Conservation (phyloP, 257 asterid genomes). For the Solanum stenotomum region DNA sequence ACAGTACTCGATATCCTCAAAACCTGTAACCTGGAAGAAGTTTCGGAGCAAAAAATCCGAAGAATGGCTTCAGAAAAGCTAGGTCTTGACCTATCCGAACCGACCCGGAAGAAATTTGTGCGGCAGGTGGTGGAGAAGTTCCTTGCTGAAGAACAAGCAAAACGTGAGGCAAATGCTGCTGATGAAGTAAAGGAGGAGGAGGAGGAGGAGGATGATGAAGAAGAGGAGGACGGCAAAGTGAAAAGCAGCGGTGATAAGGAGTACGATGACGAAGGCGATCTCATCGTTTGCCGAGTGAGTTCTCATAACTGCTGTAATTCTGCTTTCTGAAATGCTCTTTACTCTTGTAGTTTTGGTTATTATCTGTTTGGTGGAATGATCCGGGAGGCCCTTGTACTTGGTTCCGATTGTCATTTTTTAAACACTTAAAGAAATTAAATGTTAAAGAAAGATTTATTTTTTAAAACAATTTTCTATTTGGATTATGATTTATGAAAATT, state of each 20-base stretch:
- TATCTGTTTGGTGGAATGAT: neutral
- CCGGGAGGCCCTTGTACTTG: neutral
- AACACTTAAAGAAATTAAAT: too few species aligned
- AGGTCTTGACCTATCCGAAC: conserved; percentile 59
- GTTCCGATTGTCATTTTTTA: neutral
- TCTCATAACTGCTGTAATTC: neutral
- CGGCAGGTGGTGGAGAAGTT: conserved; percentile 64
- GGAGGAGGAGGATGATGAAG: conserved; percentile 18
- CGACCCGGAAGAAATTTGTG: conserved; percentile 53
- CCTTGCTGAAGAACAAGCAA: conserved; percentile 41
- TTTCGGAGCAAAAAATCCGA: conserved; percentile 75
- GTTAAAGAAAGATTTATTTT: neutral
- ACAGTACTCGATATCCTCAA: conserved; percentile 58
- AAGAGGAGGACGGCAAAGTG: conserved; percentile 15
- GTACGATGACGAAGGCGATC: conserved; percentile 83
- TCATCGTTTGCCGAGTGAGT: conserved; percentile 77
- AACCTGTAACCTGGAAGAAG: conserved; percentile 64
- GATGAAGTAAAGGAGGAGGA: conserved; percentile 8
- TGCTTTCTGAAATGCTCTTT: neutral
- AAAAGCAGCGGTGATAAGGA: conserved; percentile 36
- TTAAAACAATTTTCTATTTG: neutral
- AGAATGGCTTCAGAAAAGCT: conserved; percentile 73
- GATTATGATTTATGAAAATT: too few species aligned
- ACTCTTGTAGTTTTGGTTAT: neutral
- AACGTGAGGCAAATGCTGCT: conserved; percentile 17